Evolutionary conservation across 2,329 filamentous ascomycete genomes (phyloP).

Genomic region (Sarocladium strictum): DNA sequence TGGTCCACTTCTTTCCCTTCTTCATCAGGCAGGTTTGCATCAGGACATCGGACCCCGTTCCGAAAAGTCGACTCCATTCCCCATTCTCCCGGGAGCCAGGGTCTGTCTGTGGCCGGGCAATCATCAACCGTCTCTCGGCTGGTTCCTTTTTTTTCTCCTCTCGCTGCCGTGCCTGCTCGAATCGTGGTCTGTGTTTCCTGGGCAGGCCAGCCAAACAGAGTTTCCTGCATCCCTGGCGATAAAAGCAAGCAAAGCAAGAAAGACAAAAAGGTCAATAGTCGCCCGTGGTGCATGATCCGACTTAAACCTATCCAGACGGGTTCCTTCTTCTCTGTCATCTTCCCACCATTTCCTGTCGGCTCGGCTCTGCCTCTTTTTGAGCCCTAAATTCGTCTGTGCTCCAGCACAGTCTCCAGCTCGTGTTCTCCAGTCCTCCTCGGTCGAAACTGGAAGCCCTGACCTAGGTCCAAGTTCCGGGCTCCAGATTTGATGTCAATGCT

Average conservation of each 20-base stretch:
- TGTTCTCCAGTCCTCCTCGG: not conserved
- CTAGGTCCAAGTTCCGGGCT: not conserved
- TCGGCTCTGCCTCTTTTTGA: too few relatives aligned
- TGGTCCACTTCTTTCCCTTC: not conserved
- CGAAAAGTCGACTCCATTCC: conserved; percentile 1
- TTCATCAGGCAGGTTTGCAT: conserved; percentile 5
- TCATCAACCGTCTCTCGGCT: not conserved
- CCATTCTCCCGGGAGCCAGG: conserved; percentile 1
- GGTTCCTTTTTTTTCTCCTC: not conserved
- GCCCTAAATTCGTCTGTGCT: not conserved
- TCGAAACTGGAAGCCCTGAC: conserved; percentile 1
- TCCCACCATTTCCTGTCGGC: too few relatives aligned
- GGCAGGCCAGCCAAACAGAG: not conserved
- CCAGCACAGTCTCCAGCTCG: not conserved
- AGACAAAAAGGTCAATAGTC: not conserved
- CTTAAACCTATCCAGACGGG: too few relatives aligned
- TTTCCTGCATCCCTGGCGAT: not conserved
- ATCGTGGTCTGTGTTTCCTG: not conserved
- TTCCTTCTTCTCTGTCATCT: too few relatives aligned
- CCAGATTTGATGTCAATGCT: conserved; percentile 8
- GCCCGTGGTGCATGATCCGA: too few relatives aligned
- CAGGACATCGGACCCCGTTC: conserved; percentile 1
- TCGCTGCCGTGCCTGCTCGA: not conserved
- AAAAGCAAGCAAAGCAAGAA: not conserved
- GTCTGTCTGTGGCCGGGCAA: not conserved